phyloP scores from a whole-genome alignment of 164 flowering plant species.

The Magnolia kwangsiensis region DNA sequence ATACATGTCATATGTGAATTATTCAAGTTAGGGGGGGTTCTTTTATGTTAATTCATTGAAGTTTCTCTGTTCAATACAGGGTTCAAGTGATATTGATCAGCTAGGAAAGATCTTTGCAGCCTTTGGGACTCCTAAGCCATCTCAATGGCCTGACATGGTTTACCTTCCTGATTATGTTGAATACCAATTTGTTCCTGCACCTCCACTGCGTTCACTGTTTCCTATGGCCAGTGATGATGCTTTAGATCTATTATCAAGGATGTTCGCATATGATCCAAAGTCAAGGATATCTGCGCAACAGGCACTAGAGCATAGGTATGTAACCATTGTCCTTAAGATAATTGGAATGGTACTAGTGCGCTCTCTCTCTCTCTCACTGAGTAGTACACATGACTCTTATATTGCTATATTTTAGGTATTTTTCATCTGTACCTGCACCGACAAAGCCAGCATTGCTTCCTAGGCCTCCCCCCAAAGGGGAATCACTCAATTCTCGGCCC shows the following conservation, averaged over 20 bases:
- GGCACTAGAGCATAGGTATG: conserved; percentile 89
- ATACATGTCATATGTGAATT: not conserved
- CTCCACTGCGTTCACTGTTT: conserved; percentile 70
- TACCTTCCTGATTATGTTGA: conserved; percentile 94
- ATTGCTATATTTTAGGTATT: conserved; percentile 50
- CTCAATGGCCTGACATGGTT: conserved; percentile 93
- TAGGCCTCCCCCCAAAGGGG: conserved; percentile 79
- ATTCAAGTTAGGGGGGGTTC: not conserved
- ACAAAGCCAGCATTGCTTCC: conserved; percentile 83
- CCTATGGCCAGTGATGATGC: conserved; percentile 92
- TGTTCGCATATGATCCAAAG: conserved; percentile 91
- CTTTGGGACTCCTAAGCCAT: conserved; percentile 86
- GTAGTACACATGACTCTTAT: not conserved
- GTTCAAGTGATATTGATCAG: conserved; percentile 92
- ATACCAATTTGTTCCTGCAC: conserved; percentile 72
- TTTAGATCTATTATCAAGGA: conserved; percentile 78
- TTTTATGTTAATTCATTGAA: not conserved
- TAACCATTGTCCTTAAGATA: not conserved
- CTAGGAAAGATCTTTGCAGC: conserved; percentile 92
- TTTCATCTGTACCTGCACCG: conserved; percentile 79
- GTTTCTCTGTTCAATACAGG: conserved; percentile 36
- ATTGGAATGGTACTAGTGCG: not conserved
- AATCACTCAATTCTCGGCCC: conserved; percentile 41
- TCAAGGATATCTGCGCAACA: conserved; percentile 76
- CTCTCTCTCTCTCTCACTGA: not conserved